phyloP scores from a whole-genome alignment of 768 basidiomycete species.

The Roridomyces roridus region DNA sequence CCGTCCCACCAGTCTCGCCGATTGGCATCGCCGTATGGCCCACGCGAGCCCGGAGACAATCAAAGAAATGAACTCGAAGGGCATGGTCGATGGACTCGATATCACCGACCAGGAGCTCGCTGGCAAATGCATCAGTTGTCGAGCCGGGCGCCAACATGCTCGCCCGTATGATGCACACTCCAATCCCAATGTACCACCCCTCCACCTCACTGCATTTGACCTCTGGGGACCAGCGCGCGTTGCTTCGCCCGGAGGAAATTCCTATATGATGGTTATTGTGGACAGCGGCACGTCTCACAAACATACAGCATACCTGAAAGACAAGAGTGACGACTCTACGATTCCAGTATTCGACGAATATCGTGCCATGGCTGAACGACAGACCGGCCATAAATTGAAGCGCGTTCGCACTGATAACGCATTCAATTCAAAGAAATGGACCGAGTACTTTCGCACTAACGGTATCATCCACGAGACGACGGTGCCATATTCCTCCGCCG shows the following conservation, averaged over 20 bases:
- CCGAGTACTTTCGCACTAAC: neutral
- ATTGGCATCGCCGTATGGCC: no score
- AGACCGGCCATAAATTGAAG: neutral
- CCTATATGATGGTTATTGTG: slow-evolving; percentile 35
- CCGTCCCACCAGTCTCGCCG: no score
- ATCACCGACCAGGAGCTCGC: no score
- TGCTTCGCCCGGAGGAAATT: slow-evolving; percentile 17
- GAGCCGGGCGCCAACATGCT: no score
- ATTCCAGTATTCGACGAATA: no score
- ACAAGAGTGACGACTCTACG: no score
- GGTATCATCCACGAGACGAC: slow-evolving; percentile 2
- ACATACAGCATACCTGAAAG: no score
- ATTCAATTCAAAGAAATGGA: neutral
- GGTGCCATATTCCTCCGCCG: neutral
- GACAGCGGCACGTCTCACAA: no score
- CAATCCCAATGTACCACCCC: slow-evolving; percentile 24
- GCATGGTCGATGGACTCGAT: slow-evolving; percentile 27
- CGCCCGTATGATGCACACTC: no score
- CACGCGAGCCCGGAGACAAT: no score
- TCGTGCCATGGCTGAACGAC: neutral
- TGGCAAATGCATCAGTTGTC: no score
- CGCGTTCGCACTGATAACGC: neutral
- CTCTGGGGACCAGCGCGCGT: slow-evolving; percentile 30
- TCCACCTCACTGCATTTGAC: slow-evolving; percentile 29
- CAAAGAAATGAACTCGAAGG: no score